Evolutionary conservation across 495 filamentous ascomycete genomes (phyloP).

Genomic region (Pseudotulostoma volvatum): DNA sequence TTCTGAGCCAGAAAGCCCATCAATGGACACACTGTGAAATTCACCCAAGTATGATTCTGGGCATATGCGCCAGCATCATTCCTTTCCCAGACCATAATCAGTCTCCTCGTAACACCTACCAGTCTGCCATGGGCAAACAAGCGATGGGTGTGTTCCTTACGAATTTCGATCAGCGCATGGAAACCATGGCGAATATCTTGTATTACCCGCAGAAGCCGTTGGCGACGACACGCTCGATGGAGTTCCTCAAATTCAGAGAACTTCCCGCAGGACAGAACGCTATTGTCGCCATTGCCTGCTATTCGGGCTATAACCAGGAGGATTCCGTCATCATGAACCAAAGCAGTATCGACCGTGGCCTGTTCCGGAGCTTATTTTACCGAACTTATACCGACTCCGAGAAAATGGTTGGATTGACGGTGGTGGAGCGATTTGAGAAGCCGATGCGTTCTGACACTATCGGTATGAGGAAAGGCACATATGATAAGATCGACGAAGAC

Average conservation of each 20-base stretch:
- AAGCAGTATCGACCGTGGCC: constrained; percentile 87
- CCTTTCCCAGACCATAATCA: constrained; percentile 99
- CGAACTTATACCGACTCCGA: constrained; percentile 91
- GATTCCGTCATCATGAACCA: constrained; percentile 99
- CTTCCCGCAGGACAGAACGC: constrained; percentile 95
- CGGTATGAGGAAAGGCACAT: constrained; percentile 83
- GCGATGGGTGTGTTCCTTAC: constrained; percentile 98
- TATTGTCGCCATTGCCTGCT: constrained; percentile 92
- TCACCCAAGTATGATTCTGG: constrained; percentile 96
- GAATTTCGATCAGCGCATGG: constrained; percentile 90
- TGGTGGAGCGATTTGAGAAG: constrained; percentile 88
- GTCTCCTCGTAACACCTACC: constrained; percentile 96
- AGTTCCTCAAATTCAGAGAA: constrained; percentile 94
- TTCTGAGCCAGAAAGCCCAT: constrained; percentile 63
- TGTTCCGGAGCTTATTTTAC: constrained; percentile 97
- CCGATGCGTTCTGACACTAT: constrained; percentile 76
- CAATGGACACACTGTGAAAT: constrained; percentile 98
- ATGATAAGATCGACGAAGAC: constrained; percentile 94
- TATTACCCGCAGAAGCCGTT: constrained; percentile 98
- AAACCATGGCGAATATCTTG: constrained; percentile 97
- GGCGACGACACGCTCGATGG: constrained; percentile 93
- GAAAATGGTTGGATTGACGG: constrained; percentile 78
- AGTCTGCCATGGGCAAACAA: constrained; percentile 99
- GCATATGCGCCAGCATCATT: constrained; percentile 97
- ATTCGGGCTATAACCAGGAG: constrained; percentile 99